A percentile compares a stretch with the other conserved stretches of the same genome.
Evolutionary conservation across 2,329 filamentous ascomycete genomes (phyloP).

Genomic region (Fusarium stilboides): DNA sequence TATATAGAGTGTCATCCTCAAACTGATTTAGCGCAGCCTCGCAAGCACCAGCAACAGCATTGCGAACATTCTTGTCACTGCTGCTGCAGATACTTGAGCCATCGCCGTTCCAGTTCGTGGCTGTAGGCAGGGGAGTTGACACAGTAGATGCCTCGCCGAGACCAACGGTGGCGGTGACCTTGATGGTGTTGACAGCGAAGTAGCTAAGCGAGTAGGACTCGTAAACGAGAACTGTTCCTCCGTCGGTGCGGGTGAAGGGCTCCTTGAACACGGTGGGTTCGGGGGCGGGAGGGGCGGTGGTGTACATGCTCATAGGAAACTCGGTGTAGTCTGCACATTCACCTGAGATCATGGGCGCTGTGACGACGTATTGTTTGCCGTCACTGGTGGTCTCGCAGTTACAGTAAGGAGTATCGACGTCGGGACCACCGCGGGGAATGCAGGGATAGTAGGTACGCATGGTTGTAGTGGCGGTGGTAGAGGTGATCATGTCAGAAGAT

Average conservation of each 20-base stretch:
- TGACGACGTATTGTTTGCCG: background rate
- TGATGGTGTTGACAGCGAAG: conserved; percentile 15
- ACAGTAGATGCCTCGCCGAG: conserved; percentile 14
- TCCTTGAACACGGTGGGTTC: conserved; percentile 15
- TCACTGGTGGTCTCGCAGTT: conserved; percentile 25
- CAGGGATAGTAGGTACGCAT: conserved; percentile 25
- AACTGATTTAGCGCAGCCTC: conserved; percentile 6
- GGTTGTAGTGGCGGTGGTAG: background rate
- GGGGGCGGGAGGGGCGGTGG: background rate
- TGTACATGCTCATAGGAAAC: conserved; percentile 20
- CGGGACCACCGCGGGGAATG: background rate
- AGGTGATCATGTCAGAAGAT: conserved; percentile 10
- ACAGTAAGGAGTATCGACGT: background rate
- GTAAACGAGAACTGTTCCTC: conserved; percentile 2
- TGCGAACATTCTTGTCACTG: conserved; percentile 6
- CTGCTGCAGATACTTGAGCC: conserved; percentile 14
- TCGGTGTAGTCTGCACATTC: conserved; percentile 11
- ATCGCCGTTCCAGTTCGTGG: conserved; percentile 4
- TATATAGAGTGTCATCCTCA: conserved; percentile 20
- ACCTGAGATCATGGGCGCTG: conserved; percentile 14
- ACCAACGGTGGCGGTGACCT: conserved; percentile 10
- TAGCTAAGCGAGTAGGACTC: conserved; percentile 15
- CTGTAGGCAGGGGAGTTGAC: conserved; percentile 4
- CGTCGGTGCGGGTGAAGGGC: background rate
- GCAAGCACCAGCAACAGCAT: conserved; percentile 1